phyloP scores from a whole-genome alignment of 495 filamentous ascomycete species.

The Penicillium coffeae region DNA sequence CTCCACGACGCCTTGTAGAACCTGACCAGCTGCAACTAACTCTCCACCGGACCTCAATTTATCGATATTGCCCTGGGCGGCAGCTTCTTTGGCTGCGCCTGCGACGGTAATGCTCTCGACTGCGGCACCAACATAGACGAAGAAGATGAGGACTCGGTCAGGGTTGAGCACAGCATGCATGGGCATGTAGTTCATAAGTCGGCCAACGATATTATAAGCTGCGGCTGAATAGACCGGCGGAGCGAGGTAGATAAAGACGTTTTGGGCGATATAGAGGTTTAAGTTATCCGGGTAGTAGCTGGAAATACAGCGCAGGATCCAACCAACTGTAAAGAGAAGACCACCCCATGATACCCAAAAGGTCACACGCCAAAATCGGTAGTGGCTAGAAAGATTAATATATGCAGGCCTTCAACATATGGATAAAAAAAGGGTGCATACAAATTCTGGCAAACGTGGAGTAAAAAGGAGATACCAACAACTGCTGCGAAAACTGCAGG shows the following conservation, averaged over 20 bases:
- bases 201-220: constrained; percentile 55
- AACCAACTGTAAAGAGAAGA: constrained; percentile 39
- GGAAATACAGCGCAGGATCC: constrained; percentile 36
- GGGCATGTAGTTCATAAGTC: constrained; percentile 47
- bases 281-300: constrained; percentile 30
- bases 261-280: constrained; percentile 49
- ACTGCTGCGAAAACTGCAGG: constrained; percentile 36
- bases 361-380: constrained; percentile 40
- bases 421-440: constrained; percentile 6
- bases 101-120: constrained; percentile 36
- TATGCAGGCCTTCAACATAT: too few relatives aligned
- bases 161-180: constrained; percentile 41
- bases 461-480: constrained; percentile 27
- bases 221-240: constrained; percentile 55
- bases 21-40: constrained; percentile 30
- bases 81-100: constrained; percentile 36
- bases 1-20: constrained; percentile 37
- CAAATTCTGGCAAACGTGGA: constrained; percentile 41
- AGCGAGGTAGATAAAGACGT: constrained; percentile 48
- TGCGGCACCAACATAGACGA: constrained; percentile 32
- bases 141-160: constrained; percentile 31
- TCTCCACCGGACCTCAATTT: constrained; percentile 24
- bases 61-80: constrained; percentile 13
- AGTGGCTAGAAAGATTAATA: constrained; percentile 31
- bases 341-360: constrained; percentile 43